Evolutionary conservation across 176 grass and related monocot genomes (phyloP).

Genomic region (Puya raimondii): DNA sequence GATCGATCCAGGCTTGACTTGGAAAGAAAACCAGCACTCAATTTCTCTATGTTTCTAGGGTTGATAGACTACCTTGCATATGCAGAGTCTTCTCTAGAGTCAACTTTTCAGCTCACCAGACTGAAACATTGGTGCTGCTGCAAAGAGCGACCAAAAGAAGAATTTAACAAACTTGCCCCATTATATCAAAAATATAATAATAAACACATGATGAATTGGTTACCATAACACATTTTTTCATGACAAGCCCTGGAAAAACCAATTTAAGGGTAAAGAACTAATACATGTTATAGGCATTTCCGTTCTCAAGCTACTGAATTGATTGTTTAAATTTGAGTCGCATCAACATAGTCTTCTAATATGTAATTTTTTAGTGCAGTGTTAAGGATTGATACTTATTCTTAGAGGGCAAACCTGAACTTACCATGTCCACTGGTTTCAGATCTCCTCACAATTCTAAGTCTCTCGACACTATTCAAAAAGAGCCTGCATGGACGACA

Average conservation of each 20-base stretch:
- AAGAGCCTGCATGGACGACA: constrained; percentile 28
- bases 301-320: too few species aligned
- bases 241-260: too few species aligned
- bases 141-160: not conserved
- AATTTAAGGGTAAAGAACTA: not conserved
- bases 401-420: not conserved
- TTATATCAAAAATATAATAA: not conserved
- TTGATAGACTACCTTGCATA: not conserved
- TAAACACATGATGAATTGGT: not conserved
- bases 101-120: not conserved
- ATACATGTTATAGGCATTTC: not conserved
- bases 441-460: constrained; percentile 43
- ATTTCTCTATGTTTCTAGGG: not conserved
- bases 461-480: constrained; percentile 29
- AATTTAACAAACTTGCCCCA: not conserved
- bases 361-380: not conserved
- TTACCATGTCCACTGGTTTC: constrained; percentile 23
- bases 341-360: too few species aligned
- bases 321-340: not conserved
- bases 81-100: not conserved
- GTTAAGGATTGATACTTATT: not conserved
- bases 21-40: not conserved
- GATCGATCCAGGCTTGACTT: not conserved
- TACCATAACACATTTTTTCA: not conserved
- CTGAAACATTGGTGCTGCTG: constrained; percentile 9